Evolutionary conservation across 768 basidiomycete genomes (phyloP), one percentile per base, ranked within the genome.

Genomic region (Suillus subluteus): DNA sequence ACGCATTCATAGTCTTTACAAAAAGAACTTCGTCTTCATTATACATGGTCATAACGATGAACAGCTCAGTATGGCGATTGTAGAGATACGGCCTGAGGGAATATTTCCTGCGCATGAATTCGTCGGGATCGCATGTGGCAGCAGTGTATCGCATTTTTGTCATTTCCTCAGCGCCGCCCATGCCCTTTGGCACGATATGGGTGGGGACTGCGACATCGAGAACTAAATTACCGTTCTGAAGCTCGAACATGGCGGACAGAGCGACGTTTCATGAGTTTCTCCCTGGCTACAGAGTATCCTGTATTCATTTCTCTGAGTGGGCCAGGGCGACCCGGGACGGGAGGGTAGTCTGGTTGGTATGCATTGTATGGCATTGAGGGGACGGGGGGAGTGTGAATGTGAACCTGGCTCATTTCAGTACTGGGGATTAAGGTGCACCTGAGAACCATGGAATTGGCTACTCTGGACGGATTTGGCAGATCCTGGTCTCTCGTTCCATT

Each of bases 41-140:
- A 77, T 94, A 94, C 94, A 97, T 96, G 54, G 95, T 97, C 88
- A 97, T 93, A 50, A 96, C 95, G 71, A 98, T 94, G 80, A 97
- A 96, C 16, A 98, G 84, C 78, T 97, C 96, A 11, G 95, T 97
- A 63, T 89, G 84, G 63, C 95, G 90, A 65, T 88, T 87, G 71
- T 87, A 86, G 1, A 95, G 83, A 76, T 89, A 95, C 6, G 88
- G 94, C 30, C 94, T 83, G 30, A 96, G 84, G 7, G 91, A 88
- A 76, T 93, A 94, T 67, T 89, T 88, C 56, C 83, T 87, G 37
- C 84, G 76, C 87, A 91, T 89, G 78, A 95, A 96, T 58, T 94
- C 89, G 73, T 96, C 93, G 7, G 94, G 94, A 76, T 95, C 94
- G 73, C 93, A 94, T 2, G 94, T 95, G 1, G 91, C 91, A 4